Conservation (phyloP, 768 basidiomycete species). For the Podaxis carcinomalis region DNA sequence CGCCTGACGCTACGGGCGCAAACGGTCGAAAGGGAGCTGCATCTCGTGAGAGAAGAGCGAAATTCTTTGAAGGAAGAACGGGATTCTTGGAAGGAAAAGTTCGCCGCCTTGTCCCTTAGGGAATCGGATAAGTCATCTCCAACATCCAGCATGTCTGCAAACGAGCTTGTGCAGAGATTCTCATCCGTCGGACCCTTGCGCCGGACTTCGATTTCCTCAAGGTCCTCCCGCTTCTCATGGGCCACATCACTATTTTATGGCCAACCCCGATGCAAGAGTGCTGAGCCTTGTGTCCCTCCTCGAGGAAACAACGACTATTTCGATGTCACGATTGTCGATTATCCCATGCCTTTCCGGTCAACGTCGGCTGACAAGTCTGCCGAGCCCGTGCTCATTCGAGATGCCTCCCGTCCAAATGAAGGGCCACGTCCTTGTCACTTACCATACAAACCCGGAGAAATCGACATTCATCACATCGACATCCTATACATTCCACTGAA, state of each 20-base stretch:
- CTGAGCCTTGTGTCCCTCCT: neutral
- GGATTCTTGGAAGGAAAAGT: neutral
- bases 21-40: neutral
- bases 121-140: neutral
- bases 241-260: neutral
- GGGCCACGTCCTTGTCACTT: neutral
- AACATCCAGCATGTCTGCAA: neutral
- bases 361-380: neutral
- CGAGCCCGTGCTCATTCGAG: neutral
- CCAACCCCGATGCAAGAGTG: neutral
- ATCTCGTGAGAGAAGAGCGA: neutral
- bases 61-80: neutral
- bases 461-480: conserved; percentile 29
- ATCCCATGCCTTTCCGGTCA: neutral
- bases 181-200: conserved; percentile 1
- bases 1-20: neutral
- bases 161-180: neutral
- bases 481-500: conserved; percentile 31
- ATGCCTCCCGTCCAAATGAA: neutral
- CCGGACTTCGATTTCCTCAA: neutral
- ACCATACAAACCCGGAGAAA: neutral
- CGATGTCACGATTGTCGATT: neutral
- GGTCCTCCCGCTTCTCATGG: neutral
- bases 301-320: neutral
- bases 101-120: neutral